Base-by-base conservation (phyloP, 202 grass and related monocot genomes). In the Miscanthus sacchariflorus region DNA sequence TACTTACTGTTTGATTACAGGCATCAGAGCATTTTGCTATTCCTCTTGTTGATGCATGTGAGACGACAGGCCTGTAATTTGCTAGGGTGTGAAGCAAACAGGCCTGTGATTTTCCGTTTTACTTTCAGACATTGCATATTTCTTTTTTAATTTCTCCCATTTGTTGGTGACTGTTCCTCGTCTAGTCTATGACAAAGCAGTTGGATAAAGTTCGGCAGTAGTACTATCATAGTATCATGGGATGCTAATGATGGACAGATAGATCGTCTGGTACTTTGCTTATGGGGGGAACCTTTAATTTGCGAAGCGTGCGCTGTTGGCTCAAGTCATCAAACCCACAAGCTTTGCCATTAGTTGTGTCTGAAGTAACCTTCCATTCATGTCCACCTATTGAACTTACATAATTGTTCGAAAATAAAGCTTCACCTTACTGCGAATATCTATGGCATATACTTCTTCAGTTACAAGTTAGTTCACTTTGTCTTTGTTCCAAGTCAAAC, bases 211-310 rank as follows among this genome's bases (percentile, higher is more conserved):
- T 12, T 91, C 23, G 25, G 28, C 14, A 76, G 76, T 84, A 63
- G 58, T 61, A 61, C 58, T 59, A 59, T 59, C 15, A 15, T 50
- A 50, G 56, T 58, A 79, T 82, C 74, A 79, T 84, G 73, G 73
- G 79, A 83, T 40, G 72, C 72, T 72, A 78, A 89, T 68, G 76
- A 85, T 82, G 48, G 46, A 70, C 83, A 50, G n/a, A 86, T 52
- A 65, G 39, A 90, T 87, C 43, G 24, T 28, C 45, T 35, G 30
- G 56, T 72, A 74, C 81, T 79, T 80, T 63, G 61, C 7, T 68
- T 30, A 79, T 23, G 79, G 72, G 50, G 36, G 19, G 46, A 25
- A 45, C 28, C 72, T 74, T 87, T 36, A 15, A 21, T 73, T 17
- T 80, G 46, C 36, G 25, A 10, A 79, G 54, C 50, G 74, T 66